Evolutionary conservation across 306 rosid species (phyloP), one percentile per base, ranked within the genome.

Genomic region (Quercus robur): DNA sequence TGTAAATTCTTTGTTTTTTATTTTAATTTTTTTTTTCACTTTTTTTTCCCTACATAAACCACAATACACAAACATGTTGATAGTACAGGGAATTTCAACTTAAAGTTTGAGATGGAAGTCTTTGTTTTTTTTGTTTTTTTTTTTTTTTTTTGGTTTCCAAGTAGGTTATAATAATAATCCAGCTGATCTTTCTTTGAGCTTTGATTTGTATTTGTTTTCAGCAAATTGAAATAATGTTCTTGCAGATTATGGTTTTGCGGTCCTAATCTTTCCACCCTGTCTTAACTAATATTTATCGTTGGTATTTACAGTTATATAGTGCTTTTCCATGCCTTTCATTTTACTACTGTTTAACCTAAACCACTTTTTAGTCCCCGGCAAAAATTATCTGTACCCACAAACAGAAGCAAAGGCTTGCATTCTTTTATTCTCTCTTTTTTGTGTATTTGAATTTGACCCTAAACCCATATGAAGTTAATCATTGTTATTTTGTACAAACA

Each of bases 1-100:
- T 89, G 92, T 80, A 82, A 73, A 81, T 88, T 84, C 78, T 38
- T 66, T 17, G n/a, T 8, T 56, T 79, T 12, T 81, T 55, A 28
- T 78, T 57, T 49, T 49, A 2, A 11, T 33, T 52, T 41, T 76
- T 72, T 38, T 54, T 78, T 23, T 31, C 67, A 23, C 77, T 51
- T 5, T 70, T 56, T 5, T 70, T 80, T 82, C 79, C 82, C 31
- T 66, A 44, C 82, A 61, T 44, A 25, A 62, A 84, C 73, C 75
- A 74, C 85, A 84, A 81, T 31, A 77, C 75, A 92, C 88, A 80
- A 75, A 78, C 84, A 86, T 88, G 94, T 91, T 80, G 91, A 91
- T 92, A 91, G 95, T 83, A 88, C 84, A 89, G 86, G 84, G 83
- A 69, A 86, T 87, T 88, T 82, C 78, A 83, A 79, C 84, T 64